Percentiles rank a stretch among this genome's conserved stretches.
These are phyloP conservation scores for Xylaria sp. DNA, from an alignment of 2,329 filamentous ascomycete genomes.

Conservation along the genomic window DNA sequence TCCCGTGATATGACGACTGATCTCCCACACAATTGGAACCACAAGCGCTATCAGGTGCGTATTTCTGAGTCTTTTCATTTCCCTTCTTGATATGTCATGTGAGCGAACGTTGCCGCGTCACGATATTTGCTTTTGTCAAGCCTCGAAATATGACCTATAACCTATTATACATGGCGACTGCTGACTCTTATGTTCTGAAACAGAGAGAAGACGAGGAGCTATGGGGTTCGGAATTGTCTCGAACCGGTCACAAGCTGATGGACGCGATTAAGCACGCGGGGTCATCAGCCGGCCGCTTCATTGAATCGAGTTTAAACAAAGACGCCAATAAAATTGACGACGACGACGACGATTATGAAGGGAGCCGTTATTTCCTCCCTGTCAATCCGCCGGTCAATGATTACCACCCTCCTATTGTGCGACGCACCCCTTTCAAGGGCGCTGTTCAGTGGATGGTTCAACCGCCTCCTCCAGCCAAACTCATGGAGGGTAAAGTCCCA, in stretches of 20 bases:
- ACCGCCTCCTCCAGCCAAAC: constrained; percentile 85
- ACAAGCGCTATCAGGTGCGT: constrained; percentile 67
- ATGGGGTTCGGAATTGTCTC: constrained; percentile 74
- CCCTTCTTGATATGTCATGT: not conserved
- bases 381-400: constrained; percentile 83
- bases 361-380: constrained; percentile 70
- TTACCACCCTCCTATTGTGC: constrained; percentile 85
- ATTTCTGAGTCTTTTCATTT: not conserved
- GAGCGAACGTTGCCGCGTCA: not conserved
- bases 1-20: constrained; percentile 60
- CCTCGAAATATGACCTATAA: not conserved
- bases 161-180: not conserved
- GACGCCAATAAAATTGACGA: constrained; percentile 64
- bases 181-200: not conserved
- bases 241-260: constrained; percentile 66
- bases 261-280: constrained; percentile 69
- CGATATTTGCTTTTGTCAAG: not conserved
- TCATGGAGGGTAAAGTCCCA: constrained; percentile 89
- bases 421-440: constrained; percentile 75
- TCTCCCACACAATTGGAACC: constrained; percentile 66
- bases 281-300: constrained; percentile 64
- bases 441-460: constrained; percentile 93
- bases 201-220: constrained; percentile 89
- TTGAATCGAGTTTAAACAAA: constrained; percentile 63
- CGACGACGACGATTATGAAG: constrained; percentile 60